Evolutionary conservation across 2,329 filamentous ascomycete species (phyloP).

Genomic region (Clonostachys byssicola): DNA sequence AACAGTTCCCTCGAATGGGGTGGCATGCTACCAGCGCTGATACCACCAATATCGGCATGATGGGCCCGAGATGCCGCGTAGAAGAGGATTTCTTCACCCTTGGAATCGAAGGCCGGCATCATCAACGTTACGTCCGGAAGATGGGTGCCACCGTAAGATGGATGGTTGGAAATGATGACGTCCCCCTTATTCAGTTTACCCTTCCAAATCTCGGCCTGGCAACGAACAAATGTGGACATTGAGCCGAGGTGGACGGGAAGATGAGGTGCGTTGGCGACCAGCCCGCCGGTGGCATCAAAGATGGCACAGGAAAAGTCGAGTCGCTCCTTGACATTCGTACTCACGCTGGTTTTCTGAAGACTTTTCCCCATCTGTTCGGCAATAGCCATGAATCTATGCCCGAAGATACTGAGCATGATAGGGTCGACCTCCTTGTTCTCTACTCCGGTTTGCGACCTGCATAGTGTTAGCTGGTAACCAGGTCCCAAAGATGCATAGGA

Average conservation of each 20-base stretch:
- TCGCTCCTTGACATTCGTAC: conserved; percentile 78
- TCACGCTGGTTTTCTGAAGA: conserved; percentile 76
- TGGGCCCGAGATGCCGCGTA: conserved; percentile 79
- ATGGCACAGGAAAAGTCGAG: conserved; percentile 80
- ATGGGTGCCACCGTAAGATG: conserved; percentile 79
- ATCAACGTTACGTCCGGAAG: conserved; percentile 78
- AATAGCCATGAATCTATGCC: conserved; percentile 81
- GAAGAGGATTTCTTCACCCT: conserved; percentile 69
- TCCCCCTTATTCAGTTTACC: conserved; percentile 74
- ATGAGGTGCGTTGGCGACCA: conserved; percentile 78
- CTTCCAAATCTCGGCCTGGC: conserved; percentile 75
- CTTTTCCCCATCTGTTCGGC: conserved; percentile 81
- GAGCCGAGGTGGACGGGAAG: conserved; percentile 76
- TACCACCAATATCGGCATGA: conserved; percentile 82
- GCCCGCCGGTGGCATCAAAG: conserved; percentile 69
- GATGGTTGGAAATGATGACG: conserved; percentile 80
- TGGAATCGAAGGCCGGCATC: conserved; percentile 67
- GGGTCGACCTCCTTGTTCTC: conserved; percentile 44
- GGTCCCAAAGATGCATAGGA: background rate
- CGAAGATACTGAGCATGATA: conserved; percentile 76
- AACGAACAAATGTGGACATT: conserved; percentile 77
- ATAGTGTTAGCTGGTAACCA: too few relatives aligned
- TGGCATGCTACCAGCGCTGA: conserved; percentile 78
- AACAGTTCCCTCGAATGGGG: conserved; percentile 63
- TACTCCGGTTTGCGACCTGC: background rate